Evolutionary conservation across 2,329 filamentous ascomycete genomes (phyloP).

Genomic region (Aspergillus aculeatus): DNA sequence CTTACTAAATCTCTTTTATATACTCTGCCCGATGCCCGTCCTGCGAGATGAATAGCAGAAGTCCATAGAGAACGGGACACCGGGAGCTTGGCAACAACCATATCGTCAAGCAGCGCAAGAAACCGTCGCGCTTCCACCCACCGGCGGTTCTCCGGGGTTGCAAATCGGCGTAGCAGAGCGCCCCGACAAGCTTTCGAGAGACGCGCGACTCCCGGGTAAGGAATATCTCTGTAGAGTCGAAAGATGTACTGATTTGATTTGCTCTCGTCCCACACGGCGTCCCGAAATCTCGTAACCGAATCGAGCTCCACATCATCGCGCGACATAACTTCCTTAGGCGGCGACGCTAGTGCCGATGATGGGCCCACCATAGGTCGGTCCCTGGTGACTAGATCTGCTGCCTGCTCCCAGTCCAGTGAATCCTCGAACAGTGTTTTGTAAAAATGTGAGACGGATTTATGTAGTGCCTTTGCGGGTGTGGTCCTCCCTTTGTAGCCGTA

Average conservation of each 20-base stretch:
- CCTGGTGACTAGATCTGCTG: constrained; percentile 40
- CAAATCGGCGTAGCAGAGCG: constrained; percentile 66
- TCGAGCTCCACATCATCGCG: constrained; percentile 36
- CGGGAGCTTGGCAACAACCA: constrained; percentile 69
- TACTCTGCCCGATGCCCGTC: constrained; percentile 64
- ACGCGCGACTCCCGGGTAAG: constrained; percentile 53
- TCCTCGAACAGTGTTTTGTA: constrained; percentile 24
- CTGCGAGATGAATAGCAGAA: constrained; percentile 74
- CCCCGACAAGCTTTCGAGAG: constrained; percentile 56
- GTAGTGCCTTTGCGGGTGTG: constrained; percentile 20
- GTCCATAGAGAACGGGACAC: constrained; percentile 75
- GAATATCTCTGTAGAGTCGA: constrained; percentile 53
- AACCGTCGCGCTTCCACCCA: constrained; percentile 69
- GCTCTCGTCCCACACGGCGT: constrained; percentile 44
- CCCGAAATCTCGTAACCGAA: constrained; percentile 39
- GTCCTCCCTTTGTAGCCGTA: constrained; percentile 10
- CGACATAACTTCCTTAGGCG: constrained; percentile 18
- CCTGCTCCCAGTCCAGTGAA: constrained; percentile 25
- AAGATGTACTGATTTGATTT: constrained; percentile 53
- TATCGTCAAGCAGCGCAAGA: constrained; percentile 78
- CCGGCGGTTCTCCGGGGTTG: constrained; percentile 47
- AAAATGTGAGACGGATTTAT: constrained; percentile 24
- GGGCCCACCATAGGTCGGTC: constrained; percentile 17
- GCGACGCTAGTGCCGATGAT: constrained; percentile 34
- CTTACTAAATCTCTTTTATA: constrained; percentile 62